Base-by-base conservation (phyloP, 129 eudicot genomes). In the Artemisia annua region DNA sequence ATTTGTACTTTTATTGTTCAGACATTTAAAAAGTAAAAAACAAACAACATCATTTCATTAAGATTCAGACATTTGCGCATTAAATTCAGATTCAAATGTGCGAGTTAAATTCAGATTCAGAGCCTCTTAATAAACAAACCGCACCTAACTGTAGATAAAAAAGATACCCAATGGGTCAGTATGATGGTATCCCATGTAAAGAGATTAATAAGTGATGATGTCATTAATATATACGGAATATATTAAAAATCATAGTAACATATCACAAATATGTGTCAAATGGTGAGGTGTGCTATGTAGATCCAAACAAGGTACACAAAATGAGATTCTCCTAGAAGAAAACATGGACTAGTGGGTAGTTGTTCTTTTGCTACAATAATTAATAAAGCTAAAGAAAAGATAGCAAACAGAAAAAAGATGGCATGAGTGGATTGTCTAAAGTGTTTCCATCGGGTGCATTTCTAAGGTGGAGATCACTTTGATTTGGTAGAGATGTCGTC, bases 261-360 rank as follows among this genome's bases (percentile, higher is more conserved):
- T 20, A 24, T 48, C 48, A 69, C 22, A 20, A 20, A 14, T 5
- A 35, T 54, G 20, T n/a, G 20, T n/a, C 19, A 75, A 58, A 44
- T 26, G 66, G 7, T 78, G 71, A 51, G 55, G 72, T 62, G 72
- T 78, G 39, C 72, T 11, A 48, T 62, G 81, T 62, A 52, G 76
- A 63, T 78, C 76, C 26, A 52, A 35, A 46, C 64, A 77, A 70
- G 81, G 76, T 78, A 70, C 81, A 78, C 22, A 20, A 52, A 26
- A 0, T 53, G 72, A 78, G 76, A 77, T 69, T 69, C 46, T 78
- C 49, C 52, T 66, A 19, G 54, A 78, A 52, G 68, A 78, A 70
- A 70, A 70, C 81, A 70, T 64, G 56, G 19, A 12, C 18, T 75
- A 75, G 80, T 75, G 80, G 79, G 67, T 26, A 20, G 60, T 75